Evolutionary conservation across 2,329 filamentous ascomycete genomes (phyloP), one percentile per base, ranked within the genome.

Genomic region (Xylaria sp.): DNA sequence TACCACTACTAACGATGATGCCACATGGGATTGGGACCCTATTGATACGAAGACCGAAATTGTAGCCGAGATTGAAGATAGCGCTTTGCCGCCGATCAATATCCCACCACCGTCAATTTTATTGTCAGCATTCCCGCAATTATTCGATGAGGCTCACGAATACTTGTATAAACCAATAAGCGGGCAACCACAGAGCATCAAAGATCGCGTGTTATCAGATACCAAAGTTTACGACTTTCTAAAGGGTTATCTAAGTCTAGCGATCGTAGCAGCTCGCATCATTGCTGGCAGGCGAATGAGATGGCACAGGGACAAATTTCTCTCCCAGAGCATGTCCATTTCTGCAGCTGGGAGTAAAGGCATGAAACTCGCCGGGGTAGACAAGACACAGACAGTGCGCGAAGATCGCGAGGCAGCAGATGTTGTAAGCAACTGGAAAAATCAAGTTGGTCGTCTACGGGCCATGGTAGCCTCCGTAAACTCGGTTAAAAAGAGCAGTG

Each of bases 331-430:
- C 76, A 97, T 97, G 92, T 90, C 92, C 65, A 97, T 98, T 69
- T 93, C 93, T 0, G 89, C 89, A 17, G 87, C 90, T 2, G 90
- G 90, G 3, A 88, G 89, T 62, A 93, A 92, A 74, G 90, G 95
- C 3, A 97, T 98, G 95, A 98, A 97, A 80, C 87, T 98, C 23
- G 88, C 91, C 0, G 92, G 93, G 13, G 84, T 98, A 48, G 94
- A 97, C 80, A 95, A 92, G 80, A 87, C 89, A 3, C 94, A 97
- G 79, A 85, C 88, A n/a, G 85, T 88, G 28, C 91, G 93, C 66
- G 95, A 97, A 81, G 92, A 97, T 72, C 88, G 94, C 72, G 94
- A 97, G 80, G 92, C 90, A 0, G 88, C 91, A 7, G 94, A 97
- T 77, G 89, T 94, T 3, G 85, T 93, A 0, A 85, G 87, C 15